Base-by-base conservation (phyloP, 2,329 filamentous ascomycete species). In the Arthrobotrys pseudoclavata region DNA sequence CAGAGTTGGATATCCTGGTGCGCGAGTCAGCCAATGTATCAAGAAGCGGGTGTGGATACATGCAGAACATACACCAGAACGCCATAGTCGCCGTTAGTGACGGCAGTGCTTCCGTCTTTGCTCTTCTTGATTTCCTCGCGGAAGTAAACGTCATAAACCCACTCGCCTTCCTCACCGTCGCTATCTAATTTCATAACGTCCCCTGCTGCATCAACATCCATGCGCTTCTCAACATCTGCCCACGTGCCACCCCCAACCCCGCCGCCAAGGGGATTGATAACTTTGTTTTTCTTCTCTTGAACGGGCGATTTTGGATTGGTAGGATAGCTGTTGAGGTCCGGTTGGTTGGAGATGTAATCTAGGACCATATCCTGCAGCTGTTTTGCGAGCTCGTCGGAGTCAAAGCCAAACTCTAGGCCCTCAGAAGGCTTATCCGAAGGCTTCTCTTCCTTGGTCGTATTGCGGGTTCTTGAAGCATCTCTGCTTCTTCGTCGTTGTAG, bases 91-190 rank as follows among this genome's bases (percentile, higher is more conserved):
- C 72, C 77, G 64, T 70, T 71, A 10, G 66, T 69, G 6, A 76
- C 64, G 24, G 62, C 72, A 22, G 60, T 67, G 34, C 62, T 71
- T 22, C 69, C 70, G 20, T 76, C 66, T 47, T 67, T 55, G n/a
- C 66, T 69, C 29, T 79, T 76, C 20, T 79, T 76, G 20, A 81
- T 52, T 45, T 81, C 80, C 55, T 81, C 69, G 20, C 80, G 80
- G 40, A 81, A 78, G 67, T 81, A 81, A 13, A 81, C 80, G 71
- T 81, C 81, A 69, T 81, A 81, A 9, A 81, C 80, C 79, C 80
- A 55, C 76, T 79, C 80, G 52, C 79, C 80, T 18, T 70, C 69
- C 34, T 79, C 80, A 12, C 64, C 79, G 22, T 79, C 72, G 37
- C 67, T 77, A 31, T 79, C 77, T 48, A 77, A 34, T 61, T 76